Evolutionary conservation across 345 rosid species (phyloP).

Genomic region (Brassica incana): DNA sequence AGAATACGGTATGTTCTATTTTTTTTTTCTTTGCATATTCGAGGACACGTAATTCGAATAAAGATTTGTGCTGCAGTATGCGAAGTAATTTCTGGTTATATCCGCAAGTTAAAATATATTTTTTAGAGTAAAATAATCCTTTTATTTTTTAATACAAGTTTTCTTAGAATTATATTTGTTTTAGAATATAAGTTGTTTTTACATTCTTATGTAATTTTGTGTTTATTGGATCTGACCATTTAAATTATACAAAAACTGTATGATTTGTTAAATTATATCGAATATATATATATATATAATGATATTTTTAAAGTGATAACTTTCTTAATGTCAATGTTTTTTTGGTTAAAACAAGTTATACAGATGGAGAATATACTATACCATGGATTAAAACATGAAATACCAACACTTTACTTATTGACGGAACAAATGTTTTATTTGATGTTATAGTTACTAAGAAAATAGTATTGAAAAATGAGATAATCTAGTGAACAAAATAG

Average conservation of each 20-base stretch:
- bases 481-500: neutral
- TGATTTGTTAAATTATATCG: neutral
- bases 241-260: neutral
- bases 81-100: no score
- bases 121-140: neutral
- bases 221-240: neutral
- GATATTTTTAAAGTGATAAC: no score
- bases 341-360: neutral
- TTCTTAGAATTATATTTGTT: no score
- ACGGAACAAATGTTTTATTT: neutral
- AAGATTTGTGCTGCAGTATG: no score
- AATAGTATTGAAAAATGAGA: neutral
- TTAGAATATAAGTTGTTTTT: no score
- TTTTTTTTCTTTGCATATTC: no score
- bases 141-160: no score
- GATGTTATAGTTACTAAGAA: neutral
- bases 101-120: neutral
- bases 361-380: neutral
- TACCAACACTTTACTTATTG: neutral
- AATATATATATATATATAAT: no score
- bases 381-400: neutral
- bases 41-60: neutral
- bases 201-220: neutral
- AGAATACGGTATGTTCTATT: neutral
- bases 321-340: neutral